Evolutionary conservation across 2,329 filamentous ascomycete species (phyloP).

Genomic region (Zasmidium cellare): DNA sequence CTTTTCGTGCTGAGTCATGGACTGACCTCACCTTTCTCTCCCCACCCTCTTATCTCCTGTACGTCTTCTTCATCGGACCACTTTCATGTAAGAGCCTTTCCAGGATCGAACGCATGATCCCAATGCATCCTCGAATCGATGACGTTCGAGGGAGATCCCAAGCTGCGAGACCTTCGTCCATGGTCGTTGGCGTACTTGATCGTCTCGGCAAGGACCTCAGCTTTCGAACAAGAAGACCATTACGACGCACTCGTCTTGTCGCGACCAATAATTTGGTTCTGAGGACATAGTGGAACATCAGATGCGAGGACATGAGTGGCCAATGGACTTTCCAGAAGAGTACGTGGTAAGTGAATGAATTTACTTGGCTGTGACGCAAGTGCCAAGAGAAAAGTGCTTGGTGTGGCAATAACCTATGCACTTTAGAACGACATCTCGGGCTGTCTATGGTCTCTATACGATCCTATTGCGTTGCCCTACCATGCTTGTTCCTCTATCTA

Average conservation of each 20-base stretch:
- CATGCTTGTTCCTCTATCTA: not conserved
- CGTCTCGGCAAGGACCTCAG: not conserved
- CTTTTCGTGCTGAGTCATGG: not conserved
- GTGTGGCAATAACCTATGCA: not conserved
- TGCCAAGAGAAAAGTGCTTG: not conserved
- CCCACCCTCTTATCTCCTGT: too few species aligned
- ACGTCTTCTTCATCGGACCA: too few species aligned
- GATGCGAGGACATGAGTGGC: not conserved
- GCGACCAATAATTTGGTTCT: too few species aligned
- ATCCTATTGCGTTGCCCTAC: not conserved
- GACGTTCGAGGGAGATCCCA: too few species aligned
- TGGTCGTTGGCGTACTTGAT: too few species aligned
- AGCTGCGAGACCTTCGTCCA: too few species aligned
- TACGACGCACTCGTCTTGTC: not conserved
- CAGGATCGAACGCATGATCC: too few species aligned
- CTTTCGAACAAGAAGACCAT: not conserved
- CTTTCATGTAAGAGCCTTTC: too few species aligned
- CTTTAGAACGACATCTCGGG: not conserved
- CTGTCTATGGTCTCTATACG: not conserved
- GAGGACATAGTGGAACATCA: not conserved
- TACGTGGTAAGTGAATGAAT: not conserved
- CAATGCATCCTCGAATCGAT: too few species aligned
- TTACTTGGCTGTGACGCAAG: not conserved
- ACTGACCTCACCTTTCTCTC: not conserved
- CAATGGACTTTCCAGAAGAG: not conserved